Evolutionary conservation across 164 flowering plant genomes (phyloP), one percentile per base, ranked within the genome.

Genomic region (Euptelea pleiosperma): DNA sequence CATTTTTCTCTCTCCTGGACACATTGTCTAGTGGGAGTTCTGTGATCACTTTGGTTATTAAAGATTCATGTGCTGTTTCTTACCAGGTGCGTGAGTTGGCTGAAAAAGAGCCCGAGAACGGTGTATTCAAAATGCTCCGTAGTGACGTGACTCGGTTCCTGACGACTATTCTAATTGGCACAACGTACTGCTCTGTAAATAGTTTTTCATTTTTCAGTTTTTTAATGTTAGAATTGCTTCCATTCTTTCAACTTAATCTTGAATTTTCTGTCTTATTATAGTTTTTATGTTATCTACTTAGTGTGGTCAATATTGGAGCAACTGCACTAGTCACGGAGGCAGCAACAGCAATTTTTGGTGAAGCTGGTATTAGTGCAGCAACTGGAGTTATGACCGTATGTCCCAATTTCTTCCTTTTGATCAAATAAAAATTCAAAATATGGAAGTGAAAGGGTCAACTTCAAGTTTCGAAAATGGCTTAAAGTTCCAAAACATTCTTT

Each of bases 291-390:
- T 75, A 29, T 71, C 59, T 68, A 19, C 61, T 35, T 73, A 94
- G 97, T 60, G 97, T 94, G 64, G 97, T 84, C 34, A 94, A 89
- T 64, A 94, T 91, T 80, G 99, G 81, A 61, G 99, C 99, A 69
- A 94, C 99, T 73, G 99, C 99, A 57, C 57, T 91, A 56, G 99
- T 91, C 62, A 94, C 99, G n/a, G 89, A 91, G 36, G 95, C 99
- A 49, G 97, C 99, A 53, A 94, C 96, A 43, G 72, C 89, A 52
- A 72, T 82, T 58, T 94, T 86, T 84, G 99, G 99, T 61, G 96
- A 94, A 80, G 99, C 96, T 71, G 99, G 99, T 71, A 78, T 94
- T 60, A 83, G 82, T 70, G 96, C 96, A 47, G 99, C 99, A 61
- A 91, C 99, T 58, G 97, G 96, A 70, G 88, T 94, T 36, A 94